Percentiles rank a stretch among this genome's conserved stretches.
These are phyloP conservation scores for Trypanosoma cruzi DNA, from an alignment of 208 protist species.

Conservation along the genomic window DNA sequence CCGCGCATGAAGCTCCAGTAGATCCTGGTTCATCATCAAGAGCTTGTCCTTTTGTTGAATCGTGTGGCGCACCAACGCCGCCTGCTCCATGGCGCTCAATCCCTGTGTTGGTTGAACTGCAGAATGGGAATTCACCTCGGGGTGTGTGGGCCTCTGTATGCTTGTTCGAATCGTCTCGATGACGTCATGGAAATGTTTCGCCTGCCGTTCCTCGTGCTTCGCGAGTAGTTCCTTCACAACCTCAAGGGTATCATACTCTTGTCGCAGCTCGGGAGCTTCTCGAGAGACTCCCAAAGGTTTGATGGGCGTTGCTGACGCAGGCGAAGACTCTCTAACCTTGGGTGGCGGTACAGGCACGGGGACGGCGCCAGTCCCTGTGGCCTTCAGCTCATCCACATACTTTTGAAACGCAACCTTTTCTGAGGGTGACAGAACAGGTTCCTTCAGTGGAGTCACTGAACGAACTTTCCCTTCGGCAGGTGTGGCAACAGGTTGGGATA, in stretches of 20 bases:
- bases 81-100: slow-evolving; percentile 59
- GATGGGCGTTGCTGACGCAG: neutral
- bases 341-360: slow-evolving; percentile 9
- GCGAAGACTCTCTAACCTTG: neutral
- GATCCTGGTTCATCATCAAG: slow-evolving; percentile 61
- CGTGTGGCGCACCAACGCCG: slow-evolving; percentile 55
- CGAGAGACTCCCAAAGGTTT: neutral
- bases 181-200: slow-evolving; percentile 47
- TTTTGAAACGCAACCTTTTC: slow-evolving; percentile 57
- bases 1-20: slow-evolving; percentile 64
- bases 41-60: slow-evolving; percentile 79
- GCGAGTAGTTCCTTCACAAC: slow-evolving; percentile 44
- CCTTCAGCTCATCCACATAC: slow-evolving; percentile 64
- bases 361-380: slow-evolving; percentile 7
- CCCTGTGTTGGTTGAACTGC: neutral
- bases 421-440: slow-evolving; percentile 38
- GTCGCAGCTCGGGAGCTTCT: neutral
- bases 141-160: slow-evolving; percentile 12
- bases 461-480: neutral
- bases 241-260: slow-evolving; percentile 46
- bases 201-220: slow-evolving; percentile 48
- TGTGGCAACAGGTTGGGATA: neutral
- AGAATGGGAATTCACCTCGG: slow-evolving; percentile 4
- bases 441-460: slow-evolving; percentile 5
- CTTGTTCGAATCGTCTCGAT: slow-evolving; percentile 33